phyloP scores from a whole-genome alignment of 257 asterid species.

The Solanum verrucosum region DNA sequence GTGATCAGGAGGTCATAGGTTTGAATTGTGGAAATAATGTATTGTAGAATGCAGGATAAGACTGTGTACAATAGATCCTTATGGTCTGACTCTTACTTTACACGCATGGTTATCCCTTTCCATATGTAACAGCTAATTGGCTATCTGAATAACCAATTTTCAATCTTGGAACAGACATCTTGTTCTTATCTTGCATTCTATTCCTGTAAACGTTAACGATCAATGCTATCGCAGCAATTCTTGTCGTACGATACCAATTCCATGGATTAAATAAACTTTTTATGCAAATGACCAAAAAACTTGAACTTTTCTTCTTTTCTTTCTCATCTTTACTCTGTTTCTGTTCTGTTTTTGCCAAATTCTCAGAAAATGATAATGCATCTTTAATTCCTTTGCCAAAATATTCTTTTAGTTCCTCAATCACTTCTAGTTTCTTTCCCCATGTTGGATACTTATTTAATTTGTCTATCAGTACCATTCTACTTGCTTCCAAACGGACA shows the following conservation, averaged over 20 bases:
- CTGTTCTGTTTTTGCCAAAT: not conserved
- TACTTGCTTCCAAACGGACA: constrained; percentile 31
- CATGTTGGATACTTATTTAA: constrained; percentile 16
- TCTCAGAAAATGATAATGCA: constrained; percentile 10
- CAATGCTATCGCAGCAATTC: constrained; percentile 26
- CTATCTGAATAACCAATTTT: not conserved
- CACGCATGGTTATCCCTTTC: constrained; percentile 28
- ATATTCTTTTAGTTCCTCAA: constrained; percentile 27
- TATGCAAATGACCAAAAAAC: constrained; percentile 6
- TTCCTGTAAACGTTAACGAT: constrained; percentile 7
- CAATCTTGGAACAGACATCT: not conserved
- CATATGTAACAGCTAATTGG: constrained; percentile 27
- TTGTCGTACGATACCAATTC: constrained; percentile 11
- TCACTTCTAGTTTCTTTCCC: constrained; percentile 4
- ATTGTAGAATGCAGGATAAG: not conserved
- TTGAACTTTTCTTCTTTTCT: not conserved
- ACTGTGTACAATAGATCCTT: not conserved
- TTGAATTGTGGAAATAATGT: not conserved
- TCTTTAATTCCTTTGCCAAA: constrained; percentile 16
- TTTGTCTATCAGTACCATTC: constrained; percentile 21
- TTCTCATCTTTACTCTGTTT: not conserved
- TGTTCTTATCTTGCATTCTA: constrained; percentile 5
- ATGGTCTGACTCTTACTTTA: not conserved
- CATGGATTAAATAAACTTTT: constrained; percentile 8
- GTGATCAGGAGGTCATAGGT: not conserved